Conservation (phyloP, 78 protist species). For the Dictyostelium citrinum region DNA sequence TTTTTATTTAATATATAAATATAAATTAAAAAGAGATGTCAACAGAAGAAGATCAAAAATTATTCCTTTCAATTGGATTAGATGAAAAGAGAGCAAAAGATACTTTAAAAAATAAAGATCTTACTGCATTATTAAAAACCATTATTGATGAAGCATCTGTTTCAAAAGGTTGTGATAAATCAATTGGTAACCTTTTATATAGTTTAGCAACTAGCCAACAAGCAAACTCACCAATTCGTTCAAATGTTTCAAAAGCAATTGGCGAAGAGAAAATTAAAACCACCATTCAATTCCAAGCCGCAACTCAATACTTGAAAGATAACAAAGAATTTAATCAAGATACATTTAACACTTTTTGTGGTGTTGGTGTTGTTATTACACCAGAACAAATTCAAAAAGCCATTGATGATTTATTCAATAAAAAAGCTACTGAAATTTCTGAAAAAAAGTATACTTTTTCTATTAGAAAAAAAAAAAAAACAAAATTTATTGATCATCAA, state of each 20-base stretch:
- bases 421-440: conserved; percentile 20
- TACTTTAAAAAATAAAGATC: conserved; percentile 48
- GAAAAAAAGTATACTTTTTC: conserved; percentile 12
- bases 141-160: conserved; percentile 52
- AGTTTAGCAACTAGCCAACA: conserved; percentile 35
- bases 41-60: conserved; percentile 29
- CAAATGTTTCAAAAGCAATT: conserved; percentile 33
- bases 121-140: conserved; percentile 17
- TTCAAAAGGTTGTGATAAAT: conserved; percentile 30
- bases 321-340: background rate
- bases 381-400: conserved; percentile 45
- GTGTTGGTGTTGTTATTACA: conserved; percentile 72
- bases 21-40: conserved; percentile 26
- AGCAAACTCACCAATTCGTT: conserved; percentile 45
- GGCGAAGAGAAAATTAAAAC: conserved; percentile 45
- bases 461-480: background rate
- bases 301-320: conserved; percentile 31
- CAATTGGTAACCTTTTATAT: conserved; percentile 67
- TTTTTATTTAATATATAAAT: too few species aligned
- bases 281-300: conserved; percentile 15
- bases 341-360: conserved; percentile 51
- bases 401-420: conserved; percentile 10
- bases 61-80: conserved; percentile 57
- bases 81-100: conserved; percentile 73
- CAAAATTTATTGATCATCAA: background rate